Evolutionary conservation across 805 yeast genomes (phyloP).

Genomic region (Sungouiella blattae): DNA sequence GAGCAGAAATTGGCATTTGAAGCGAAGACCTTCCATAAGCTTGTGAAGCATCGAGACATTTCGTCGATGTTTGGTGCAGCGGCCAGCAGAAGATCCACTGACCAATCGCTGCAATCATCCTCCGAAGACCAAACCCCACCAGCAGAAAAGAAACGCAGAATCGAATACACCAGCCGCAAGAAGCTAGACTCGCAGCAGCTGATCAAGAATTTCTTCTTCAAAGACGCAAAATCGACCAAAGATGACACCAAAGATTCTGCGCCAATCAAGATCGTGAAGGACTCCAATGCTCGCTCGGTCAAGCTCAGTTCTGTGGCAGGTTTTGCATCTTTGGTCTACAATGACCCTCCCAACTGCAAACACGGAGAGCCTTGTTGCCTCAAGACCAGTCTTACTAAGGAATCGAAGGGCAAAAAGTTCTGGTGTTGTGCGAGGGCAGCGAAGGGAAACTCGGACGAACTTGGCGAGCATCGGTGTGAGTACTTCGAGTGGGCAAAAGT

Average conservation of each 20-base stretch:
- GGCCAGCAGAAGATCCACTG: constrained; percentile 7
- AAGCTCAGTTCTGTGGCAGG: constrained; percentile 1
- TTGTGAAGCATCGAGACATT: constrained; percentile 29
- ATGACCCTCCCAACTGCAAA: constrained; percentile 24
- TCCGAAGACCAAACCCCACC: too few species aligned
- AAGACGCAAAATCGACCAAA: neutral
- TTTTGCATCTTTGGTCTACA: constrained; percentile 14
- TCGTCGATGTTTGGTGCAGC: constrained; percentile 23
- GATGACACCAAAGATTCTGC: neutral
- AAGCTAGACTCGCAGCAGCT: constrained; percentile 17
- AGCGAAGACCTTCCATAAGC: constrained; percentile 18
- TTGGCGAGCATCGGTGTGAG: constrained; percentile 15
- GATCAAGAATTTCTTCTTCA: constrained; percentile 23
- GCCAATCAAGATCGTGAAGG: neutral
- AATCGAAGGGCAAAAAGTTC: constrained; percentile 28
- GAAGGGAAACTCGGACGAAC: constrained; percentile 10
- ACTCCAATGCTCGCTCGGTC: neutral
- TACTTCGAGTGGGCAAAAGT: constrained; percentile 16
- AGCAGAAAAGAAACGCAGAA: constrained; percentile 6
- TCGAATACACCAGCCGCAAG: constrained; percentile 20
- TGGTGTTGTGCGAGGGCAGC: constrained; percentile 27
- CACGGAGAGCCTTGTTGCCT: constrained; percentile 25
- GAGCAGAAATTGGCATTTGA: constrained; percentile 17
- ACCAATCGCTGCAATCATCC: too few species aligned
- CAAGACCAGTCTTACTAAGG: constrained; percentile 24